A percentile compares a stretch with the other conserved stretches of the same genome.
Conservation (phyloP, 2,329 filamentous ascomycete genomes). For the Macrophomina pseudophaseolina region DNA sequence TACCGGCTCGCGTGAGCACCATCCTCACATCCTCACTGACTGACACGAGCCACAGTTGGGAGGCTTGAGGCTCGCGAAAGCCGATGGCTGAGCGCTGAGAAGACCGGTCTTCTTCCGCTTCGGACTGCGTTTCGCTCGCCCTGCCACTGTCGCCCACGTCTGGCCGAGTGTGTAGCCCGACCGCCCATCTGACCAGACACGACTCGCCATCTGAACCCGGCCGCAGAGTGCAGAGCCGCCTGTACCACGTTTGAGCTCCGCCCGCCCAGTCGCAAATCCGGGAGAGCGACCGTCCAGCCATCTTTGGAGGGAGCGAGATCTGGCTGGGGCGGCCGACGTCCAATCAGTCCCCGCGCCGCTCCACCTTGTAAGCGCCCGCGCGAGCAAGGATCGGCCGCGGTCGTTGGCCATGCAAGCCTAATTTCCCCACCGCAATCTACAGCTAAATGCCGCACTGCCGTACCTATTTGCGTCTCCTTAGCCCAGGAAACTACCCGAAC, state of each 20-base stretch:
- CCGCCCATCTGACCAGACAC: not conserved
- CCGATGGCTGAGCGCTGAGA: conserved; percentile 3
- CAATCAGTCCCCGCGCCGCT: not conserved
- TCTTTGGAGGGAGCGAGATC: not conserved
- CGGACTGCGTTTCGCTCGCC: not conserved
- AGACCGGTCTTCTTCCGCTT: not conserved
- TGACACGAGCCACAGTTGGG: not conserved
- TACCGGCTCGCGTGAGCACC: conserved; percentile 5
- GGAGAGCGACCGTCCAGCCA: conserved; percentile 14
- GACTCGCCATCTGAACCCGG: not conserved
- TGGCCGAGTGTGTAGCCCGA: not conserved
- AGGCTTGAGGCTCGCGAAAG: not conserved
- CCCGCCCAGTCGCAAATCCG: conserved; percentile 2
- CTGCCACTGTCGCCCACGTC: not conserved
- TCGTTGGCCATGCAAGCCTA: not conserved
- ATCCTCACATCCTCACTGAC: not conserved
- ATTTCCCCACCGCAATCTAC: conserved; percentile 19
- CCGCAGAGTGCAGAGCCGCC: conserved; percentile 18
- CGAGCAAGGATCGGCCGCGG: not conserved
- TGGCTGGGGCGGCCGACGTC: conserved; percentile 1
- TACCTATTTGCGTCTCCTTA: conserved; percentile 3
- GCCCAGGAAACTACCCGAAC: not conserved
- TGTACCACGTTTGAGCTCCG: conserved; percentile 11
- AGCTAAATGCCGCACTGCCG: conserved; percentile 12
- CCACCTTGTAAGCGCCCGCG: not conserved